These are phyloP conservation scores for Musa acuminata DNA, from an alignment of 176 grass and related monocot genomes.

Conservation along the genomic window DNA sequence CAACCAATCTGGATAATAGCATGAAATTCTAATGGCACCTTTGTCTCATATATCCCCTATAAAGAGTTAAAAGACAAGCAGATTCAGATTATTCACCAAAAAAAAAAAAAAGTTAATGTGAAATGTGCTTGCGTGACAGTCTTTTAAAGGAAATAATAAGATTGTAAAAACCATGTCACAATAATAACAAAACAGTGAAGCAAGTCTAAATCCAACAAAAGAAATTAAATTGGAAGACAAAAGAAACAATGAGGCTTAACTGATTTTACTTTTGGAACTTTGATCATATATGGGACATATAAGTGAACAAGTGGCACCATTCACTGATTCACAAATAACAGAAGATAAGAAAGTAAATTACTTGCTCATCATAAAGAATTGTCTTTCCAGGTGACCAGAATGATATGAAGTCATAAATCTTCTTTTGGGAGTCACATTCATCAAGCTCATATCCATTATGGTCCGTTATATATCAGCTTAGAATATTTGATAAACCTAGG, in stretches of 20 bases:
- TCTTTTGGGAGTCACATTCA: no score
- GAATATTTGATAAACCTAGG: no score
- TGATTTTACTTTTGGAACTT: no score
- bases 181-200: neutral
- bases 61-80: neutral
- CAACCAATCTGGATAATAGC: slow-evolving; percentile 88
- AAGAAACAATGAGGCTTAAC: neutral
- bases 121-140: neutral
- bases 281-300: no score
- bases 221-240: neutral
- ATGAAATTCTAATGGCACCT: slow-evolving; percentile 57
- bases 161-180: neutral
- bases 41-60: slow-evolving; percentile 97
- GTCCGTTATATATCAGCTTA: no score
- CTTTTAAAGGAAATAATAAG: neutral
- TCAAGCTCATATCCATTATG: no score
- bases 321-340: no score
- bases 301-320: no score
- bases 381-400: no score
- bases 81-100: neutral
- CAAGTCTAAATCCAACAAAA: neutral
- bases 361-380: no score
- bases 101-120: neutral
- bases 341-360: no score
- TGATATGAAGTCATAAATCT: no score